Evolutionary conservation across 306 rosid species (phyloP), one percentile per base, ranked within the genome.

Genomic region (Herpetospermum pedunculosum): DNA sequence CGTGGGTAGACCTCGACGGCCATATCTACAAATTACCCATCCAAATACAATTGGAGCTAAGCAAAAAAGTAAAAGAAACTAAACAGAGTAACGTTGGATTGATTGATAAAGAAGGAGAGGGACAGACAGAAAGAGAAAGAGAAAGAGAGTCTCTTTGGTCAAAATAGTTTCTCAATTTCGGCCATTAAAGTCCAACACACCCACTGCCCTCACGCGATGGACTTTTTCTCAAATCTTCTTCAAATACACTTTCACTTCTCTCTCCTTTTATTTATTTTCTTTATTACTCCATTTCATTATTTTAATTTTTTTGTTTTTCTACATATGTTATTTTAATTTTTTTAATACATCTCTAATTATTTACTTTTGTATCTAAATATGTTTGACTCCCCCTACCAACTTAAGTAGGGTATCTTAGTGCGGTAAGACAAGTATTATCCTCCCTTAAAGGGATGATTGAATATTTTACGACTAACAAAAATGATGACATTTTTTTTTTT

Each of bases 161-260:
- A 92, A 87, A 84, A 57, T 38, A 77, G 78, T 68, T 73, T 40
- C 52, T 38, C 38, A 37, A 25, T 12, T 50, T 73, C 52, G 32
- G 65, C 77, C 79, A 74, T 80, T 41, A 77, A 75, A 81, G 32
- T 4, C 28, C 18, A 13, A 44, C 37, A 72, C 87, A 80, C 44
- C 87, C 87, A 74, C 86, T 59, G 74, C 69, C 82, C 88, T 85
- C 86, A 88, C 90, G 87, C 53, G 83, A 79, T 57, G 74, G 43
- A 35, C 77, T 46, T 83, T 82, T 79, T 80, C 87, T 87, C 85
- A 82, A 78, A 69, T 77, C 72, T 35, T 37, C 82, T 65, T 77
- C n/a, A n/a, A n/a, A n/a, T n/a, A n/a, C n/a, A n/a, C 57, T 75
- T 35, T 47, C 25, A 4, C 8, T 44, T 3, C 12, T 58, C 23